phyloP scores from a whole-genome alignment of 1,284 basidiomycete species.

The Anthracocystis walkeri region DNA sequence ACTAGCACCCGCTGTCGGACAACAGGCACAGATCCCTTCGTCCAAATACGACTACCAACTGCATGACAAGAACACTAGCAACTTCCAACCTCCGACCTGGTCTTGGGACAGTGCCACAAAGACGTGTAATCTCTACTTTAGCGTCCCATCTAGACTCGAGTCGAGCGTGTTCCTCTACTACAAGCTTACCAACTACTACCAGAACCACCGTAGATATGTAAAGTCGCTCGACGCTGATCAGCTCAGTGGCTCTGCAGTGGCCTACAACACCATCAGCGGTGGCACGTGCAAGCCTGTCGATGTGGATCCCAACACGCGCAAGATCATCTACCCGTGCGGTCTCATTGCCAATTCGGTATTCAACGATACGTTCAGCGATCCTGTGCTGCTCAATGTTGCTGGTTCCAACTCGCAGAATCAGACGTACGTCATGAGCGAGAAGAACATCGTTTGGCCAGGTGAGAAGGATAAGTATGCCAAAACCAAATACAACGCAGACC shows the following conservation, averaged over 20 bases:
- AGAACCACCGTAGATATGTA: constrained; percentile 98
- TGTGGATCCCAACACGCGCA: constrained; percentile 44
- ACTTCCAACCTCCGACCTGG: constrained; percentile 66
- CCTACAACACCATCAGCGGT: constrained; percentile 70
- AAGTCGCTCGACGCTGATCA: constrained; percentile 89
- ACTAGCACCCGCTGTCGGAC: constrained; percentile 63
- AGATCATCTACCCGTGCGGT: constrained; percentile 84
- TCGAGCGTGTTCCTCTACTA: constrained; percentile 92
- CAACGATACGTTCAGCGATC: constrained; percentile 87
- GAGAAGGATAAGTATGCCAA: constrained; percentile 85
- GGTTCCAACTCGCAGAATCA: constrained; percentile 70
- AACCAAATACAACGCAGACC: constrained; percentile 70
- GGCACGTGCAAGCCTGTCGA: constrained; percentile 92
- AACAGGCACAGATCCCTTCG: constrained; percentile 74
- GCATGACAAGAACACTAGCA: constrained; percentile 58
- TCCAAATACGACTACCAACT: constrained; percentile 79
- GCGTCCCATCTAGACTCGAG: constrained; percentile 80
- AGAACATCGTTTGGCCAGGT: constrained; percentile 92
- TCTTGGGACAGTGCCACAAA: constrained; percentile 18
- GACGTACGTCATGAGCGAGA: constrained; percentile 81
- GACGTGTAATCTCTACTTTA: constrained; percentile 64
- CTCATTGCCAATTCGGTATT: constrained; percentile 98
- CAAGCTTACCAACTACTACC: constrained; percentile 80
- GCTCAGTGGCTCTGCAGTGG: constrained; percentile 80
- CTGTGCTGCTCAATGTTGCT: constrained; percentile 75